Evolutionary conservation across 2,329 filamentous ascomycete genomes (phyloP).

Genomic region (Cladobotryum protrusum): DNA sequence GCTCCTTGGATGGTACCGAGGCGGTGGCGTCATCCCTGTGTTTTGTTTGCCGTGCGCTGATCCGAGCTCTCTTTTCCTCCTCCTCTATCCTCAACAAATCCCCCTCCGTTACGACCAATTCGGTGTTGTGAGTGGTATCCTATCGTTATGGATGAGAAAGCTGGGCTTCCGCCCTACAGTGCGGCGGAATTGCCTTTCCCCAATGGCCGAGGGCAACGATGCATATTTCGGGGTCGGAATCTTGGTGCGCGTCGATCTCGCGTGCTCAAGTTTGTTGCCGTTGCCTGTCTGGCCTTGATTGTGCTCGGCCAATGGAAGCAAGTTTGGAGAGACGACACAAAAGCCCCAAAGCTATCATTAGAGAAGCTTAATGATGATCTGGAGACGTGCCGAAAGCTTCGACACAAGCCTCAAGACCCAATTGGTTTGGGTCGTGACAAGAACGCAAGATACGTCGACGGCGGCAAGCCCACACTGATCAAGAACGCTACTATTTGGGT

Average conservation of each 20-base stretch:
- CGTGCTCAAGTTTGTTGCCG: slow-evolving; percentile 35
- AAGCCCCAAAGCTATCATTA: slow-evolving; percentile 39
- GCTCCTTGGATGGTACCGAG: too few species aligned
- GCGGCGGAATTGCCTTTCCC: slow-evolving; percentile 24
- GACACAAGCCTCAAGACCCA: slow-evolving; percentile 48
- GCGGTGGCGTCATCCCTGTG: too few species aligned
- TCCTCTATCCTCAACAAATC: not conserved
- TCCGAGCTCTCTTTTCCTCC: not conserved
- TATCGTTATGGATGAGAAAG: slow-evolving; percentile 34
- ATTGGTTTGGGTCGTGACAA: slow-evolving; percentile 48
- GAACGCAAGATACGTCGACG: slow-evolving; percentile 56
- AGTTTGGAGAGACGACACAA: slow-evolving; percentile 23
- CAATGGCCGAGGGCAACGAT: slow-evolving; percentile 2
- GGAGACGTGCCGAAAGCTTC: slow-evolving; percentile 49
- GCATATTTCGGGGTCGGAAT: slow-evolving; percentile 18
- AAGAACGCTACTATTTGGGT: slow-evolving; percentile 62
- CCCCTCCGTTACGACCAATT: not conserved
- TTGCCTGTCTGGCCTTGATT: slow-evolving; percentile 46
- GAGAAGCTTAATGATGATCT: slow-evolving; percentile 49
- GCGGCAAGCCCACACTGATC: slow-evolving; percentile 55
- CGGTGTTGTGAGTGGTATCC: not conserved
- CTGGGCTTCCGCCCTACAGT: slow-evolving; percentile 40
- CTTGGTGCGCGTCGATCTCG: slow-evolving; percentile 36
- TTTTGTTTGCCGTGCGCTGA: too few species aligned
- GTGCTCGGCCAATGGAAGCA: slow-evolving; percentile 45